Conservation (phyloP, 2,329 filamentous ascomycete genomes). For the Clathrospora elynae region DNA sequence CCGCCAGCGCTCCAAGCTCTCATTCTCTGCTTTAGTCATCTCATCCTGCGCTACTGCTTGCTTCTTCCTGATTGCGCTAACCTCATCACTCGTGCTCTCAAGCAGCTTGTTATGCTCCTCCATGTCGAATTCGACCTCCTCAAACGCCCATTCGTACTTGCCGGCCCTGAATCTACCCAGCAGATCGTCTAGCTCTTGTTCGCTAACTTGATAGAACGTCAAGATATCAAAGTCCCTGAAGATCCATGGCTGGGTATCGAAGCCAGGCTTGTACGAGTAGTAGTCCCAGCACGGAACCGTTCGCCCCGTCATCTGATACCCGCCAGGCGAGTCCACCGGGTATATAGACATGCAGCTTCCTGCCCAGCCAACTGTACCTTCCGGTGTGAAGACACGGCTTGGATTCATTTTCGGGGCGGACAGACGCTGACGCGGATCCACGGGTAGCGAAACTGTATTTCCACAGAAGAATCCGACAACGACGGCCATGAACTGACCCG, state of each 20-base stretch:
- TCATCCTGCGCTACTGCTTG: slow-evolving; percentile 57
- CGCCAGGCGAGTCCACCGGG: slow-evolving; percentile 62
- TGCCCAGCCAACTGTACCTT: slow-evolving; percentile 62
- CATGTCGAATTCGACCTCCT: slow-evolving; percentile 61
- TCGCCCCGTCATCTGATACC: slow-evolving; percentile 60
- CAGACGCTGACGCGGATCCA: slow-evolving; percentile 61
- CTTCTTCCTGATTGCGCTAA: slow-evolving; percentile 51
- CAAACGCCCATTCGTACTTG: slow-evolving; percentile 58
- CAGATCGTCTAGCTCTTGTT: slow-evolving; percentile 57
- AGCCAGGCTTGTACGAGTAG: slow-evolving; percentile 58
- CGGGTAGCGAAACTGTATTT: slow-evolving; percentile 58
- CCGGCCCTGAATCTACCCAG: slow-evolving; percentile 58
- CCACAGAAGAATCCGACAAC: slow-evolving; percentile 62
- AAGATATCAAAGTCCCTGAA: slow-evolving; percentile 64
- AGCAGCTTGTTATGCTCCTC: slow-evolving; percentile 59
- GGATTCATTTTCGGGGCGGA: slow-evolving; percentile 63
- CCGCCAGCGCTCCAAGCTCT: slow-evolving; percentile 51
- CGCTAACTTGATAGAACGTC: slow-evolving; percentile 59
- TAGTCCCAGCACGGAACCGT: slow-evolving; percentile 61
- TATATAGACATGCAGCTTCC: slow-evolving; percentile 61
- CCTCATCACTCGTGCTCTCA: slow-evolving; percentile 54
- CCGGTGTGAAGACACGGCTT: slow-evolving; percentile 61
- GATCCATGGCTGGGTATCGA: slow-evolving; percentile 57
- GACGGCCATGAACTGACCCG: slow-evolving; percentile 58
- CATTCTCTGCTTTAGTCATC: slow-evolving; percentile 55